Evolutionary conservation across 345 rosid genomes (phyloP).

Genomic region (Eutrema yunnanense): DNA sequence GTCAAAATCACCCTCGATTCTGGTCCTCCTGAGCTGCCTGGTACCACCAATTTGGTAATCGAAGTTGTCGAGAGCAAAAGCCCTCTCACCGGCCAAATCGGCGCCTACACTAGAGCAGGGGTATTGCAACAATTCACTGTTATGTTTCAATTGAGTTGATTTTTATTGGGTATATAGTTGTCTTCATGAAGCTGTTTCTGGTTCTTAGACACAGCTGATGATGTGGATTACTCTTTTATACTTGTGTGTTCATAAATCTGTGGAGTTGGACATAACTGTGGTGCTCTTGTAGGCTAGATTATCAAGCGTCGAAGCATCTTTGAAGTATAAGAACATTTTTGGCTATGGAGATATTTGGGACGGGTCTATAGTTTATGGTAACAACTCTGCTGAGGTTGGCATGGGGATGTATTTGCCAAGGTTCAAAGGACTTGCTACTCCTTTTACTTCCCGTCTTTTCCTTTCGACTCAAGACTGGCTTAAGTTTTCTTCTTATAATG

Average conservation of each 20-base stretch:
- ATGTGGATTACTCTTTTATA: background rate
- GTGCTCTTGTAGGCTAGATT: conserved; percentile 63
- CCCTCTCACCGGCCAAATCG: conserved; percentile 62
- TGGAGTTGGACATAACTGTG: background rate
- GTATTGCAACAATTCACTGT: conserved; percentile 27
- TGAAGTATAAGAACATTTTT: conserved; percentile 74
- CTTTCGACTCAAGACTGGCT: conserved; percentile 86
- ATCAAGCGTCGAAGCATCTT: conserved; percentile 72
- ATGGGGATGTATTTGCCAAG: conserved; percentile 73
- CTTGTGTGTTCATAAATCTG: background rate
- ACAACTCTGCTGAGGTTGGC: conserved; percentile 75
- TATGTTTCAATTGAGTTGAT: background rate
- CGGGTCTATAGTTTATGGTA: conserved; percentile 74
- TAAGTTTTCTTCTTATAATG: conserved; percentile 74
- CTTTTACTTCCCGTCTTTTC: conserved; percentile 61
- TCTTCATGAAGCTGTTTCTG: background rate
- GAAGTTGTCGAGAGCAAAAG: conserved; percentile 59
- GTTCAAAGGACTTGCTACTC: conserved; percentile 52
- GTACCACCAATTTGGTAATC: conserved; percentile 67
- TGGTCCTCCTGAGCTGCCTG: conserved; percentile 88
- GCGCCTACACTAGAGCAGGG: conserved; percentile 69
- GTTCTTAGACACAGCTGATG: background rate
- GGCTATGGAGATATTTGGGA: conserved; percentile 98
- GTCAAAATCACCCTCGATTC: conserved; percentile 75
- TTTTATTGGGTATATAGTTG: background rate